phyloP scores from a whole-genome alignment of 805 yeast genomes.

The Candida nanaspora region DNA sequence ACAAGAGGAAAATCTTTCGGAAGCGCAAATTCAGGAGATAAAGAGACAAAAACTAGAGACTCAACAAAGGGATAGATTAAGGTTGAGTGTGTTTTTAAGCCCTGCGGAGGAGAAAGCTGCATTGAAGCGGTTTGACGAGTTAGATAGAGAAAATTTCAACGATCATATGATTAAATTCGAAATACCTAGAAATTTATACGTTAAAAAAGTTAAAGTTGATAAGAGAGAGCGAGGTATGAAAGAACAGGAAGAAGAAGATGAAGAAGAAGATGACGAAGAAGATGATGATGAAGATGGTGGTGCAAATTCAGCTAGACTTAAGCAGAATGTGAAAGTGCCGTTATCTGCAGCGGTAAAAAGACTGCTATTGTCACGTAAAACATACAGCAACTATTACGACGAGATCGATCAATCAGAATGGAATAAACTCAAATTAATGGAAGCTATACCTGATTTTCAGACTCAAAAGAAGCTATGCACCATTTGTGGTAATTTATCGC shows the following conservation, averaged over 20 bases:
- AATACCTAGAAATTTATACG: conserved; percentile 24
- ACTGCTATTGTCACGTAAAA: conserved; percentile 32
- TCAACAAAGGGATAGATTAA: not conserved
- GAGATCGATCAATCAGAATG: conserved; percentile 33
- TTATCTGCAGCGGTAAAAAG: conserved; percentile 30
- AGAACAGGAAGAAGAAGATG: not conserved
- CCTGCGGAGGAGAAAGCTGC: conserved; percentile 28
- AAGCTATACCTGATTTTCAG: conserved; percentile 25
- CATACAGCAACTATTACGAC: conserved; percentile 32
- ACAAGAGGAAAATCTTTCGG: not conserved
- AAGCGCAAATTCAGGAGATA: conserved; percentile 11
- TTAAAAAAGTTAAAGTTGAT: not conserved
- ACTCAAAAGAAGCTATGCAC: conserved; percentile 35
- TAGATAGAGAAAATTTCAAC: conserved; percentile 37
- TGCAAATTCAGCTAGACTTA: not conserved
- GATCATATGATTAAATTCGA: conserved; percentile 28
- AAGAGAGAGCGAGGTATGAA: not conserved
- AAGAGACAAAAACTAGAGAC: conserved; percentile 14
- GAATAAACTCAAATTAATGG: conserved; percentile 21
- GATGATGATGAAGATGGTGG: not conserved
- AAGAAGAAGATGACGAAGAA: not conserved
- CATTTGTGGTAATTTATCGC: conserved; percentile 38
- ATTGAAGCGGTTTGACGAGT: conserved; percentile 31
- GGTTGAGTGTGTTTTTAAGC: conserved; percentile 2
- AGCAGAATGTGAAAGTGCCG: not conserved